Base-by-base conservation (phyloP, 1,139 yeast genomes). In the Candida sp. region DNA sequence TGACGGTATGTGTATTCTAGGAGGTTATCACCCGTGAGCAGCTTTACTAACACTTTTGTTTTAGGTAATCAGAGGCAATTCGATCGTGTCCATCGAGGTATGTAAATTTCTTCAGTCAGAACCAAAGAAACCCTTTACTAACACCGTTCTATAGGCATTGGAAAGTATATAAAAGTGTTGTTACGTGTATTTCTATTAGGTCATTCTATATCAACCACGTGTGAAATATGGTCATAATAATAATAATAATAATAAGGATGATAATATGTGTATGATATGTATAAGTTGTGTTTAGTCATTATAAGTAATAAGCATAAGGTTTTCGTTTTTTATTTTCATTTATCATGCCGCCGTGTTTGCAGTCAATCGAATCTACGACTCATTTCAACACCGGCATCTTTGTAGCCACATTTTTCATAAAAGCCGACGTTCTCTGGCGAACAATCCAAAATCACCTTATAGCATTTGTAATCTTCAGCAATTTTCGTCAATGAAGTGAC, bases 401-500 rank as follows among this genome's bases (percentile, higher is more conserved):
- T 63, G 61, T 78, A 80, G 1, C 90, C 90, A 73, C 99, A 96
- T 70, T 92, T 94, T 61, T 91, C 90, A 67, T 94, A 94, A 70
- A 94, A 94, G 2, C 84, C 87, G 35, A 85, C 88, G 63, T 94
- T 94, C 52, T 84, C 83, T 23, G 83, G 85, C 47, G 90, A 87
- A 69, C 99, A 94, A 70, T 96, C 98, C 63, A 94, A 77, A 48
- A 94, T 89, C 12, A 90, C 86, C 73, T 94, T 94, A 70, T 94
- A 94, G 61, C 96, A 92, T 4, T 94, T 96, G 23, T 62, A 66
- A 2, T 69, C 61, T 51, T 79, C 62, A 5, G 90, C 97, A 43
- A 88, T 66, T 28, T 75, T 74, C 5, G 87, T 81, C 62, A 94
- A 77, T 12, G 82, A 75, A 30, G 77, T 70, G 59, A 94, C 90